Evolutionary conservation across 176 grass and related monocot genomes (phyloP), one percentile per base, ranked within the genome.

Genomic region (Eleusine indica): DNA sequence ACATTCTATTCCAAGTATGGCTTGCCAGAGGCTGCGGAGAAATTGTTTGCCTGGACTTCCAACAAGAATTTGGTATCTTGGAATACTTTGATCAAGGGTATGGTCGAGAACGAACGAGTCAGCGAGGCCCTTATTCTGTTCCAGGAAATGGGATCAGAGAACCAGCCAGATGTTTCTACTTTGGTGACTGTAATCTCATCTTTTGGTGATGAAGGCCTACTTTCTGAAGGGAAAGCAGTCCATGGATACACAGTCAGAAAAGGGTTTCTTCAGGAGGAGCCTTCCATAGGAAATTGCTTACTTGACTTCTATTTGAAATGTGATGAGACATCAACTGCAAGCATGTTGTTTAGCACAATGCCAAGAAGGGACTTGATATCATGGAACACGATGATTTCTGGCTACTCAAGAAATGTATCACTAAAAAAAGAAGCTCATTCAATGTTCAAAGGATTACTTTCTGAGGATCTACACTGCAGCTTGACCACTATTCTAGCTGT

Each of bases 371-470:
- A 98, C 40, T 19, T 98, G 64, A 87, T 91, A 66, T 93, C 93
- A 14, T 98, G 93, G 96, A 95, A 95, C 74, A 91, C 91, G 14
- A 90, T 95, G 85, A 80, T 98, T 76, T 93, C 87, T 85, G 79
- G 89, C 22, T 90, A 72, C 83, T 77, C 93, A 39, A 84, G 80
- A 85, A 84, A 83, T 61, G 42, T 21, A 61, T 76, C 25, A 1
- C 64, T 85, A 32, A 49, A 74, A 80, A 14, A 85, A 80, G 80
- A 94, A 66, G 85, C 89, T 61, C 58, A 19, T 22, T 19, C 25
- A 53, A 74, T 88, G 74, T 91, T 99, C 46, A 82, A 56, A 52
- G 67, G 17, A 40, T 78, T 99, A 61, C 77, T 99, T 87, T 85
- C 46, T 66, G 74, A 82, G 39, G 80, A 81, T 9, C 57, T 90